Conservation (phyloP, 768 basidiomycete species). For the Calocera viscosa region DNA sequence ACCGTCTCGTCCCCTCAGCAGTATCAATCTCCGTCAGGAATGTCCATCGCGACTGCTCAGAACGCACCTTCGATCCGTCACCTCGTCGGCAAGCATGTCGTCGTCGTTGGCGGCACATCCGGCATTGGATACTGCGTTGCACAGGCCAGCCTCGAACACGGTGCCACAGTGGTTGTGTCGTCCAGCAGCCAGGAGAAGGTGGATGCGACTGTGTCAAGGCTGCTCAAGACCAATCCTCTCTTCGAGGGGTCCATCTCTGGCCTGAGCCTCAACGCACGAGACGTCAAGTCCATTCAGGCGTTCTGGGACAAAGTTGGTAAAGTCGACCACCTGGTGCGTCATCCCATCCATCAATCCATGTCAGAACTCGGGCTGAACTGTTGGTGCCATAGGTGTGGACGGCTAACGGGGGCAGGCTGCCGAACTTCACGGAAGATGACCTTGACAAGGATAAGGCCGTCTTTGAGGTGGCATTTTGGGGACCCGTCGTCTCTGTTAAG, state of each 20-base stretch:
- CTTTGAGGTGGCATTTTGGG: background rate
- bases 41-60: background rate
- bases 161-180: conserved; percentile 12
- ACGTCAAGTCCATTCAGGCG: background rate
- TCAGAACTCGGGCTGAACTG: background rate
- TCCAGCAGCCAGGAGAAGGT: conserved; percentile 9
- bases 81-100: background rate
- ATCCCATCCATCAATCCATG: background rate
- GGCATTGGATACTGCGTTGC: conserved; percentile 16
- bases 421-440: background rate
- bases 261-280: conserved; percentile 8
- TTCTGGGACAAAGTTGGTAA: conserved; percentile 14
- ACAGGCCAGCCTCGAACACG: conserved; percentile 8
- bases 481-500: background rate
- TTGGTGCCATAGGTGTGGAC: background rate
- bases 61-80: background rate
- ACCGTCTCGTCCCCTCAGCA: too few relatives aligned
- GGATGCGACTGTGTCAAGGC: conserved; percentile 6
- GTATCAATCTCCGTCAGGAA: too few relatives aligned
- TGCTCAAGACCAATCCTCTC: background rate
- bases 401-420: background rate
- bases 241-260: conserved; percentile 10
- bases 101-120: background rate
- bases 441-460: background rate
- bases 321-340: conserved; percentile 15